Conservation (phyloP, 2,329 filamentous ascomycete species). For the Diaporthe nobilis region DNA sequence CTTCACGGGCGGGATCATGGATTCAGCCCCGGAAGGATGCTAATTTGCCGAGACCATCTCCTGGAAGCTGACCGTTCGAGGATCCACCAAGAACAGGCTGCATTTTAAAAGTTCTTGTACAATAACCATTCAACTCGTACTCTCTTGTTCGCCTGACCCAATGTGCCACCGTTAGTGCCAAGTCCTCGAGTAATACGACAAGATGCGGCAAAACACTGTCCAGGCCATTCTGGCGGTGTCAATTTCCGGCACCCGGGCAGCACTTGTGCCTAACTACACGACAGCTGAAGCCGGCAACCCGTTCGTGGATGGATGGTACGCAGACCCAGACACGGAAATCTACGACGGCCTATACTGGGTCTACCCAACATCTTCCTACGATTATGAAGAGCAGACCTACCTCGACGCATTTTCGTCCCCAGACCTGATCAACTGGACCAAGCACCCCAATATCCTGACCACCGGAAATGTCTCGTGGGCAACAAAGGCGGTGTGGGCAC, state of each 20-base stretch:
- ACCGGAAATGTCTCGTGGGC: slow-evolving; percentile 58
- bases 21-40: slow-evolving; percentile 11
- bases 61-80: neutral
- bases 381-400: slow-evolving; percentile 63
- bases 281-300: slow-evolving; percentile 62
- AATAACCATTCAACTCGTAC: neutral
- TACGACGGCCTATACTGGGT: slow-evolving; percentile 63
- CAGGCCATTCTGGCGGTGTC: neutral
- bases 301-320: slow-evolving; percentile 64
- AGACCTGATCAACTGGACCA: slow-evolving; percentile 64
- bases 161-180: neutral
- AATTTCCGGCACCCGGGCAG: neutral
- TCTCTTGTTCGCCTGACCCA: neutral
- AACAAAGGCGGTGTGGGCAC: slow-evolving; percentile 62
- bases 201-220: neutral
- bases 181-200: neutral
- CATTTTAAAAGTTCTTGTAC: neutral
- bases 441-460: slow-evolving; percentile 60
- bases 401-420: slow-evolving; percentile 65
- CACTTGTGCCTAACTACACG: slow-evolving; percentile 51
- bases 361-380: slow-evolving; percentile 61
- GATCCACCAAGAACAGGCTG: slow-evolving; percentile 14
- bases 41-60: neutral
- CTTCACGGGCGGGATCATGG: neutral
- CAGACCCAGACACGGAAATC: slow-evolving; percentile 63